phyloP scores from a whole-genome alignment of 2,329 filamentous ascomycete species.

The Claviceps spartinae region DNA sequence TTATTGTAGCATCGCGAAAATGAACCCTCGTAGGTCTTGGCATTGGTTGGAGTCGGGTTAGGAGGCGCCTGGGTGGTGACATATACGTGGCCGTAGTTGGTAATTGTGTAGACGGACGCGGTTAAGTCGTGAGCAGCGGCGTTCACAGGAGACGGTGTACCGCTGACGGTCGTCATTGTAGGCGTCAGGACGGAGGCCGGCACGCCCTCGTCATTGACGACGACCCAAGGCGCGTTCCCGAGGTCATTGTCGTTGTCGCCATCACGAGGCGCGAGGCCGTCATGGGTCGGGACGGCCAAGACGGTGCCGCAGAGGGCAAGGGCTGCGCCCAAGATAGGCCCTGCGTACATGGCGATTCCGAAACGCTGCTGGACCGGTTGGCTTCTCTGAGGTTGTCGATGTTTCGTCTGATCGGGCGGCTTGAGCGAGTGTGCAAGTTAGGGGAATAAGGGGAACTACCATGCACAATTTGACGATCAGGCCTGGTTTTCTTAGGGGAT shows the following conservation, averaged over 20 bases:
- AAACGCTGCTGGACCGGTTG: not conserved
- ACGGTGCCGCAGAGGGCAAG: slow-evolving; percentile 13
- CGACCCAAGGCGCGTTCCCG: slow-evolving; percentile 33
- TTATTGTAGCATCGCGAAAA: slow-evolving; percentile 36
- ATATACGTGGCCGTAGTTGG: slow-evolving; percentile 21
- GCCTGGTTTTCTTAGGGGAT: not conserved
- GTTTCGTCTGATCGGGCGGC: no score
- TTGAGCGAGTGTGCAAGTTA: no score
- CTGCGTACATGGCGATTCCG: slow-evolving; percentile 17
- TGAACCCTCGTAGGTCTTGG: slow-evolving; percentile 29
- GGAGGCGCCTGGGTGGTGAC: slow-evolving; percentile 31
- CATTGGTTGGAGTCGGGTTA: slow-evolving; percentile 27
- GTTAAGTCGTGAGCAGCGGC: slow-evolving; percentile 33
- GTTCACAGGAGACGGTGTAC: slow-evolving; percentile 25
- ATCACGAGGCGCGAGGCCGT: slow-evolving; percentile 7
- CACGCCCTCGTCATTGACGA: slow-evolving; percentile 32
- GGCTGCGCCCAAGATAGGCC: slow-evolving; percentile 15
- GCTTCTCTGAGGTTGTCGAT: not conserved
- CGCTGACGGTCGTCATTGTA: slow-evolving; percentile 29
- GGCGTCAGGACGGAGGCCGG: slow-evolving; percentile 36
- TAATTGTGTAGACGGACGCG: slow-evolving; percentile 26
- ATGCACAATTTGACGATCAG: not conserved
- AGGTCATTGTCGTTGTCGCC: slow-evolving; percentile 11
- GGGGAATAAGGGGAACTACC: not conserved
- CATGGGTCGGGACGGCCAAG: slow-evolving; percentile 17